phyloP scores from a whole-genome alignment of 306 rosid species.

The Pachyrhizus erosus region DNA sequence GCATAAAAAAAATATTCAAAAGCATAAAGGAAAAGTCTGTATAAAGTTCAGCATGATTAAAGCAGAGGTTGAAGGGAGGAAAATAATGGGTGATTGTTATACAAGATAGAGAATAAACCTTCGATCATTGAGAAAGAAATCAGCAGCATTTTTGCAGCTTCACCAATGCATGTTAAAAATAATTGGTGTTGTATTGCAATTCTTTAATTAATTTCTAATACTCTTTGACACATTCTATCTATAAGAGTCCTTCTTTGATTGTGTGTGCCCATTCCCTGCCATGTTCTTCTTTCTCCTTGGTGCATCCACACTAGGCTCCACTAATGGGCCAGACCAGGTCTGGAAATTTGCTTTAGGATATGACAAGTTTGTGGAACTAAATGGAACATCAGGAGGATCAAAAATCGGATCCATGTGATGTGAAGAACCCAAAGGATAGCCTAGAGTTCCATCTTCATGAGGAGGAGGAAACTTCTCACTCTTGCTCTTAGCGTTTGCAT shows the following conservation, averaged over 20 bases:
- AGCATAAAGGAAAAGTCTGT: neutral
- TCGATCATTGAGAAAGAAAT: slow-evolving; percentile 51
- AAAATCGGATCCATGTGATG: slow-evolving; percentile 85
- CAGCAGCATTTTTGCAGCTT: slow-evolving; percentile 63
- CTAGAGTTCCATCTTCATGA: slow-evolving; percentile 96
- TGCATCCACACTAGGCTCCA: slow-evolving; percentile 70
- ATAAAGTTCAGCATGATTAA: neutral
- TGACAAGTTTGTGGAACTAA: slow-evolving; percentile 82
- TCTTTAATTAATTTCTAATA: slow-evolving; percentile 23
- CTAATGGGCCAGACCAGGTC: slow-evolving; percentile 97
- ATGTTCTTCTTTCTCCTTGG: slow-evolving; percentile 84
- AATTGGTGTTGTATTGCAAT: slow-evolving; percentile 49
- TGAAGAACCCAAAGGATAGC: slow-evolving; percentile 86
- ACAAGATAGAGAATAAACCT: slow-evolving; percentile 61
- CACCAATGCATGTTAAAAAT: slow-evolving; percentile 52
- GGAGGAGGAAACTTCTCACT: slow-evolving; percentile 99
- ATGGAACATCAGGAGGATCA: slow-evolving; percentile 90
- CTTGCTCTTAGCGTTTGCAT: slow-evolving; percentile 97
- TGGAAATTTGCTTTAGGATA: slow-evolving; percentile 75
- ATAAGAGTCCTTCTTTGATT: slow-evolving; percentile 59
- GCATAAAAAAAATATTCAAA: neutral
- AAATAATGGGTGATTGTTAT: slow-evolving; percentile 38
- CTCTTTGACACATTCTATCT: slow-evolving; percentile 50
- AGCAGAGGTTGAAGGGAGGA: neutral
- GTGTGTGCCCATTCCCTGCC: slow-evolving; percentile 60